Percentiles rank a stretch among this genome's conserved stretches.
These are phyloP conservation scores for Rhodocollybia butyracea DNA, from an alignment of 768 basidiomycete species.

Conservation along the genomic window DNA sequence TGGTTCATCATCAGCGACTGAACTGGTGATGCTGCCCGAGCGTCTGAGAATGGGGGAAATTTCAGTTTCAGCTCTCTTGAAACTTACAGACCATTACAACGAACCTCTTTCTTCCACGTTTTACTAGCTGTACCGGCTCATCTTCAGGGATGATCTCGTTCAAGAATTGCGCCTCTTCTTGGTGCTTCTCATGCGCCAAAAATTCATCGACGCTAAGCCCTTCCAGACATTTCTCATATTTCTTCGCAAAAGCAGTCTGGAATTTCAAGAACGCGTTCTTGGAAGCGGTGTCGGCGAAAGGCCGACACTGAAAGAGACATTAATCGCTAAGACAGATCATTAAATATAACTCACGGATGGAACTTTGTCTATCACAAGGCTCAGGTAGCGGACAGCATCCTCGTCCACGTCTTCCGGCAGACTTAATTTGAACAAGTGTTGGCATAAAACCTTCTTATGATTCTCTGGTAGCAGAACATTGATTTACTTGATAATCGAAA, in stretches of 20 bases:
- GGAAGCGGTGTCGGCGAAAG: neutral
- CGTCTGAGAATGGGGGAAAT: conserved; percentile 35
- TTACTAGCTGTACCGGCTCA: conserved; percentile 38
- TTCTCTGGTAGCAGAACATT: conserved; percentile 43
- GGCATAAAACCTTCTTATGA: conserved; percentile 61
- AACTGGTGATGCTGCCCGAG: conserved; percentile 55
- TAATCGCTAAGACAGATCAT: conserved; percentile 11
- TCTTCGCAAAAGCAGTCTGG: neutral
- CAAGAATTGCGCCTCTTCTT: conserved; percentile 66
- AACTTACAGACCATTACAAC: neutral
- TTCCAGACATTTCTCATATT: conserved; percentile 3
- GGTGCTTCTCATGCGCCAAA: conserved; percentile 62
- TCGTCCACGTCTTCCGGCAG: conserved; percentile 72
- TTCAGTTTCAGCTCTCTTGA: neutral
- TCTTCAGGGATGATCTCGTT: conserved; percentile 75
- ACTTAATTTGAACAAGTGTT: conserved; percentile 60
- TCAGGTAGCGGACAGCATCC: conserved; percentile 59
- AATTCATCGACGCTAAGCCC: conserved; percentile 1
- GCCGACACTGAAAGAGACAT: conserved; percentile 32
- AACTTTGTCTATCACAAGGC: conserved; percentile 60
- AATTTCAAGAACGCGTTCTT: conserved; percentile 6
- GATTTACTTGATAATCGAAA: neutral
- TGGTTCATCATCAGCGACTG: conserved; percentile 37
- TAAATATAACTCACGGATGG: conserved; percentile 40
- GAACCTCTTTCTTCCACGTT: conserved; percentile 48